A percentile compares a stretch with the other conserved stretches of the same genome.
These are phyloP conservation scores for Naganishia antarctica DNA, from an alignment of 768 basidiomycete genomes.

Conservation along the genomic window DNA sequence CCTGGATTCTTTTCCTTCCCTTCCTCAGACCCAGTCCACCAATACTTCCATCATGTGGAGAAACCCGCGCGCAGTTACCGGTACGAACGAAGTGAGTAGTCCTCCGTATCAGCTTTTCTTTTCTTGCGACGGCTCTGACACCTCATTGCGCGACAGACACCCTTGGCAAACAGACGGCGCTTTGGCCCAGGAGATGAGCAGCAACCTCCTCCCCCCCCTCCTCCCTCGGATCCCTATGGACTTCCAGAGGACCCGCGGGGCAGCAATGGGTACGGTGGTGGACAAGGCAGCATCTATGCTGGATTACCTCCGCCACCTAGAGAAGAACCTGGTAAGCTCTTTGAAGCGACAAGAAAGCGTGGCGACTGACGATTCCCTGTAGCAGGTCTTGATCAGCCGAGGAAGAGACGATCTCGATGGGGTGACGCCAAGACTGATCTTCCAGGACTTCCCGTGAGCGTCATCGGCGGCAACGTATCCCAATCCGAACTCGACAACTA, in stretches of 20 bases:
- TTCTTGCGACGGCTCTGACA: too few species aligned
- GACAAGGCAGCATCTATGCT: conserved; percentile 50
- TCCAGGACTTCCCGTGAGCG: conserved; percentile 79
- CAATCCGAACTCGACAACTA: conserved; percentile 96
- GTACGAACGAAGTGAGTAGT: conserved; percentile 76
- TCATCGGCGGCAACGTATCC: conserved; percentile 83
- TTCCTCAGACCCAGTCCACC: background rate
- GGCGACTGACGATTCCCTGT: too few species aligned
- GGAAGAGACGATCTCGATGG: conserved; percentile 96
- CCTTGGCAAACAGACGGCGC: conserved; percentile 79
- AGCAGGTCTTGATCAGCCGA: conserved; percentile 64
- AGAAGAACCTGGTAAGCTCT: conserved; percentile 67
- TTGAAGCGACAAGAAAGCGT: too few species aligned
- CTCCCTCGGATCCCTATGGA: conserved; percentile 56
- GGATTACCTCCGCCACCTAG: conserved; percentile 66
- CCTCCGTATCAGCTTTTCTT: too few species aligned
- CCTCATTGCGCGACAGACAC: conserved; percentile 57
- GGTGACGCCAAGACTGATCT: conserved; percentile 81
- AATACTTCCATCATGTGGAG: conserved; percentile 23
- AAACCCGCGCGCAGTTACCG: conserved; percentile 62
- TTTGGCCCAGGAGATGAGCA: conserved; percentile 87
- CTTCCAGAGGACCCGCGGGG: conserved; percentile 29
- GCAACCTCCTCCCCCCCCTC: conserved; percentile 71
- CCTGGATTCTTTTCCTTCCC: too few species aligned
- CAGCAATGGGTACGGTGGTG: conserved; percentile 35